Evolutionary conservation across 257 asterid genomes (phyloP), one percentile per base, ranked within the genome.

Genomic region (Plantago elongata): DNA sequence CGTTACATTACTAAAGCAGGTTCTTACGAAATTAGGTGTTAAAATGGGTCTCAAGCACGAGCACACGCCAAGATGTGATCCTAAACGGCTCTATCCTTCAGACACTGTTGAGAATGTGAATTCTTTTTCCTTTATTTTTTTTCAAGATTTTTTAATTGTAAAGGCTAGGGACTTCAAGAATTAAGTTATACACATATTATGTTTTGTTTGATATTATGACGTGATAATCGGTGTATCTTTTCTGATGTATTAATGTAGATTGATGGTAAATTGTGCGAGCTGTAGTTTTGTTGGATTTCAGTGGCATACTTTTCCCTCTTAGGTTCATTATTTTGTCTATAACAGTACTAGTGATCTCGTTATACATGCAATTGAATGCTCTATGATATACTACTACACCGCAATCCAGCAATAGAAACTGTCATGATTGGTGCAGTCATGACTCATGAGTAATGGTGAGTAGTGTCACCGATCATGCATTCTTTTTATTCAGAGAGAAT

Each of bases 1-100:
- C 99, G 99, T 64, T 92, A 92, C 69, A 92, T 92, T 60, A 92
- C 97, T 40, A 92, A 92, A 79, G 99, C 97, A 45, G 99, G 99
- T 58, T 92, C 99, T 7, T 92, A 92, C 17, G 99, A 92, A 82
- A 77, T 92, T 75, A 83, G 99, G 77, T 89, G 99, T 77, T 89
- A 79, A 79, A 75, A 63, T 7, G 7, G 13, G 45, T 60, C 11
- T 42, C 51, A 49, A 50, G 27, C 11, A 15, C 45, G 52, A 27
- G 73, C 38, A 60, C 22, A 60, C 38, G 52, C 64, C 45, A 69
- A 65, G 16, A 17, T 27, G 50, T 66, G 62, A 57, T 64, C 45
- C 16, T 51, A 43, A 48, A 55, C 44, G 54, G 62, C 61, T 22
- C 64, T 61, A 37, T 64, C 43, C 37, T 46, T 58, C 13, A 14